phyloP scores from a whole-genome alignment of 371 early-diverging fungal genomes.

The Nematocida displodere region DNA sequence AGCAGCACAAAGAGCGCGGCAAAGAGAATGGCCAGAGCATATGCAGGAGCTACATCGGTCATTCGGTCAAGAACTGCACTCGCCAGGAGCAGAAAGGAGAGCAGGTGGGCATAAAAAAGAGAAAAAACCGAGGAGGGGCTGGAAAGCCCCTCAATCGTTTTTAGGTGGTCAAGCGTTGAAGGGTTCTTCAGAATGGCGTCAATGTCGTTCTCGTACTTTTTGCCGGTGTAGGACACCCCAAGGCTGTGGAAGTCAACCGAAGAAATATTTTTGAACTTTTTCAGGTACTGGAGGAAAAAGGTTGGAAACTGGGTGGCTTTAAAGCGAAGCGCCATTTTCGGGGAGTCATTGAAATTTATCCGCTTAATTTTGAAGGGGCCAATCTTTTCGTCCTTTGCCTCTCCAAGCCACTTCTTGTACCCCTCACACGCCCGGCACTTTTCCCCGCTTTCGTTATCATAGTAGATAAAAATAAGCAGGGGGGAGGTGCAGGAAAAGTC shows the following conservation, averaged over 20 bases:
- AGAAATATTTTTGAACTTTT: conserved; percentile 39
- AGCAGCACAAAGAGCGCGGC: neutral
- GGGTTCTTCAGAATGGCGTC: conserved; percentile 45
- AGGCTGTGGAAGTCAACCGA: conserved; percentile 33
- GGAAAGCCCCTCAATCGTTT: neutral
- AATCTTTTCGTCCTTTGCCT: neutral
- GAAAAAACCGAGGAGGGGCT: conserved; percentile 9
- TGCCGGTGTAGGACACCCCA: neutral
- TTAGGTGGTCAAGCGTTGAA: conserved; percentile 1
- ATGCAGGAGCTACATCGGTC: neutral
- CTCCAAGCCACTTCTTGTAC: conserved; percentile 29
- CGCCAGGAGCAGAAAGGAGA: neutral
- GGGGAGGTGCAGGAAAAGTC: conserved; percentile 9
- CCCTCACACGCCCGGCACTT: conserved; percentile 40
- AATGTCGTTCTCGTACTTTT: conserved; percentile 36
- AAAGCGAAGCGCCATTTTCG: conserved; percentile 16
- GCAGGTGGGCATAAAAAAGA: conserved; percentile 16
- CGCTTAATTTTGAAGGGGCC: conserved; percentile 30
- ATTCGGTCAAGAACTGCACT: neutral
- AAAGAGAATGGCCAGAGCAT: neutral
- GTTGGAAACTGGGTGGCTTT: conserved; percentile 39
- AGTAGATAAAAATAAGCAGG: conserved; percentile 43
- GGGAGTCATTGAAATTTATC: conserved; percentile 26
- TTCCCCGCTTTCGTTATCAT: conserved; percentile 15
- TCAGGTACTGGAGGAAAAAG: conserved; percentile 41